Evolutionary conservation across 495 filamentous ascomycete genomes (phyloP).

Genomic region (Ramalina intermedia): DNA sequence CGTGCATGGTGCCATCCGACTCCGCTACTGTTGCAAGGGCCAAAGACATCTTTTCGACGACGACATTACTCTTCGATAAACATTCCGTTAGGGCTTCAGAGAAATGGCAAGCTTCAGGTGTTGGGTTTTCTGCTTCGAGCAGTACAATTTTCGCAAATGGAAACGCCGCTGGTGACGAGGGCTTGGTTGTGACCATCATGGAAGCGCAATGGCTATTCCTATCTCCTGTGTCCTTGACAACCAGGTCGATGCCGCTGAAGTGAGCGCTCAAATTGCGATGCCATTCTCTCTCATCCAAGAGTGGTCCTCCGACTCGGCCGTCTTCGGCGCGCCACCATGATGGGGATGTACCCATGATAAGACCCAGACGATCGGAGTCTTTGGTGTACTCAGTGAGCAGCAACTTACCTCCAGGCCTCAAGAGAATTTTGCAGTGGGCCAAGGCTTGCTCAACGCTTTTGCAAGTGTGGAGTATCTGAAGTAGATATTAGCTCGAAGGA

Average conservation of each 20-base stretch:
- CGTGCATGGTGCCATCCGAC: neutral
- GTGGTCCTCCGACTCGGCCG: conserved; percentile 8
- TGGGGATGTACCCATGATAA: conserved; percentile 5
- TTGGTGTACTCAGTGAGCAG: conserved; percentile 23
- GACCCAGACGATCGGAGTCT: conserved; percentile 4
- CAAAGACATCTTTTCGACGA: neutral
- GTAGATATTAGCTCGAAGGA: neutral
- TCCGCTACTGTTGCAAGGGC: neutral
- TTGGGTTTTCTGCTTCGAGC: neutral
- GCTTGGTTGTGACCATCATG: conserved; percentile 2
- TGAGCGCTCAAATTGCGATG: conserved; percentile 6
- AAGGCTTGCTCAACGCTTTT: conserved; percentile 20
- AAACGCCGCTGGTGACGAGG: neutral
- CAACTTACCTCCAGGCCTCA: conserved; percentile 25
- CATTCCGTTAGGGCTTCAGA: neutral
- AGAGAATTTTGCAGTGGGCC: conserved; percentile 17
- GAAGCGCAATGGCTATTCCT: neutral
- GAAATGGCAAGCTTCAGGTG: neutral
- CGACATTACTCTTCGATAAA: neutral
- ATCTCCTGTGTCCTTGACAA: neutral
- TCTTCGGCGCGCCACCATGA: conserved; percentile 13
- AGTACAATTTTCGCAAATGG: neutral
- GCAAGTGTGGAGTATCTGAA: conserved; percentile 23
- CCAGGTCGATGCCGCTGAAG: conserved; percentile 13
- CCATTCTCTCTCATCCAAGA: conserved; percentile 9